Percentiles rank a stretch among this genome's conserved stretches.
Evolutionary conservation across 1,139 yeast genomes (phyloP).

Genomic region (Lodderomyces jiufengensis): DNA sequence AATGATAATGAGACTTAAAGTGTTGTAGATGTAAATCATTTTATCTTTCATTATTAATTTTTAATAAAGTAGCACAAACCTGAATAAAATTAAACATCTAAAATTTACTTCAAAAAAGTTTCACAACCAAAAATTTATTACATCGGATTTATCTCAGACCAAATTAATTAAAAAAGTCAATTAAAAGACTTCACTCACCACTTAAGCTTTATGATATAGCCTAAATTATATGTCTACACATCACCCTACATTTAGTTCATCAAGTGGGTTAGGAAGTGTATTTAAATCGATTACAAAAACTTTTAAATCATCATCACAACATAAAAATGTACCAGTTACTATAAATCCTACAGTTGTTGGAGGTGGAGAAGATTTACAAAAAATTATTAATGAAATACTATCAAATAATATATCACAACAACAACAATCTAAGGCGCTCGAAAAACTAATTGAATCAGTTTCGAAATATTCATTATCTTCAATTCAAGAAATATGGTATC

Average conservation of each 20-base stretch:
- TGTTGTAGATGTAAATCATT: background rate
- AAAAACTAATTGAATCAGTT: conserved; percentile 47
- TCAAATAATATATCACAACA: conserved; percentile 41
- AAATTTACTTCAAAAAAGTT: too few species aligned
- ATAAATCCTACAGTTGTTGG: conserved; percentile 63
- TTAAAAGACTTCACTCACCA: too few species aligned
- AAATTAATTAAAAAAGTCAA: too few species aligned
- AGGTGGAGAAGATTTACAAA: conserved; percentile 51
- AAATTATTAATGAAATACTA: conserved; percentile 37
- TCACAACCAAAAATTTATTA: too few species aligned
- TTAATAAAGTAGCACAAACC: conserved; percentile 57
- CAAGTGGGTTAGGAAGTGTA: conserved; percentile 42
- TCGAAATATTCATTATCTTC: conserved; percentile 53
- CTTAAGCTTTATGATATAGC: too few species aligned
- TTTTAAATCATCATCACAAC: conserved; percentile 32
- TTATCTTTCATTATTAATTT: conserved; percentile 14
- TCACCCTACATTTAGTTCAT: conserved; percentile 32
- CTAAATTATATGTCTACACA: conserved; percentile 28
- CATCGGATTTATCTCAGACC: too few species aligned
- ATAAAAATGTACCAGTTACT: conserved; percentile 35
- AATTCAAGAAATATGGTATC: conserved; percentile 74
- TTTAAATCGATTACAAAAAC: conserved; percentile 55
- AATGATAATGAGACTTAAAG: background rate
- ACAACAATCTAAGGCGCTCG: conserved; percentile 46
- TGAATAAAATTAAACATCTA: too few species aligned